These are phyloP conservation scores for Raffaelea deltoideospora DNA, from an alignment of 2,329 filamentous ascomycete genomes.

Conservation along the genomic window DNA sequence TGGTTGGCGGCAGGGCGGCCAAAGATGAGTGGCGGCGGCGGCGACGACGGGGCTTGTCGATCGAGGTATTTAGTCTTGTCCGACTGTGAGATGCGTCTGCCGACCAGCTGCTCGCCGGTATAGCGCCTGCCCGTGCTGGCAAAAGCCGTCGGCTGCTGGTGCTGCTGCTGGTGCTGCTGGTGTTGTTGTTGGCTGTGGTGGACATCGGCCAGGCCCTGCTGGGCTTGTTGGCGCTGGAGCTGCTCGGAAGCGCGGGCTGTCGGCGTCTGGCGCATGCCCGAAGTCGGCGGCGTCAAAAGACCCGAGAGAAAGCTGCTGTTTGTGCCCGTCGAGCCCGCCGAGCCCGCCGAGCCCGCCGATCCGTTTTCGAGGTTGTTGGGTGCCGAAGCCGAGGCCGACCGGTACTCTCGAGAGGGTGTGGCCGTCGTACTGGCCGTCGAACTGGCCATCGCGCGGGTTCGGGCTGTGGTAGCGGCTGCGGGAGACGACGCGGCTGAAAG, in stretches of 20 bases:
- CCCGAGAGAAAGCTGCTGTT: constrained; percentile 55
- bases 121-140: constrained; percentile 43
- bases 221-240: background rate
- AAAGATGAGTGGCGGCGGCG: constrained; percentile 12
- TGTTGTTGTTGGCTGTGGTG: background rate
- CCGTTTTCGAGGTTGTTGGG: constrained; percentile 21
- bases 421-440: constrained; percentile 19
- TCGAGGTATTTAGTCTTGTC: constrained; percentile 22
- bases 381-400: constrained; percentile 22
- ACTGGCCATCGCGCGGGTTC: constrained; percentile 6
- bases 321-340: no score
- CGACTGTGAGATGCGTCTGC: constrained; percentile 14
- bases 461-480: no score
- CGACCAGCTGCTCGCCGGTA: constrained; percentile 33
- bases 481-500: constrained; percentile 23
- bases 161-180: constrained; percentile 1
- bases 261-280: constrained; percentile 49
- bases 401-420: constrained; percentile 50
- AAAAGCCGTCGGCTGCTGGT: constrained; percentile 43
- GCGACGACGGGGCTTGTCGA: constrained; percentile 22
- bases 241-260: constrained; percentile 22
- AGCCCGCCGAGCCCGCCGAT: no score
- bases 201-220: background rate
- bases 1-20: constrained; percentile 19
- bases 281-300: constrained; percentile 78